phyloP scores from a whole-genome alignment of 176 grass and related monocot genomes.

The Carex pumila region DNA sequence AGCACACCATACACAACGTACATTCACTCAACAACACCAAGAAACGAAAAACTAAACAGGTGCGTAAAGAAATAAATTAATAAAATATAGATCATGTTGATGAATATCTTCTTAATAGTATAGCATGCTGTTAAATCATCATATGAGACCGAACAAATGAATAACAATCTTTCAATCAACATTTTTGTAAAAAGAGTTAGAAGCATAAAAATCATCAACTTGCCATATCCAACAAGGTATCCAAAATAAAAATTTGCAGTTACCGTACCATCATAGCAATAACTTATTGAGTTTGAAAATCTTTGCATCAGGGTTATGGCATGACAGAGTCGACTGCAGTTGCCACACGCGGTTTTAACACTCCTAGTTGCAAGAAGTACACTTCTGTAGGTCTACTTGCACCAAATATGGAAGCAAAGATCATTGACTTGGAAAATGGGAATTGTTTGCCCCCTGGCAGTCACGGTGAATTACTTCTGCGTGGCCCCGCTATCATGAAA shows the following conservation, averaged over 20 bases:
- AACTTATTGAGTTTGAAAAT: background rate
- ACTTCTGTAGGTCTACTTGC: slow-evolving; percentile 78
- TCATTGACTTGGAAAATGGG: slow-evolving; percentile 53
- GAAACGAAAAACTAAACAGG: background rate
- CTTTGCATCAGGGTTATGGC: slow-evolving; percentile 67
- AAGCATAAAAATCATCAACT: background rate
- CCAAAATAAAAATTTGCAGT: background rate
- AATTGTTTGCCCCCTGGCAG: slow-evolving; percentile 54
- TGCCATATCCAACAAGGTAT: background rate
- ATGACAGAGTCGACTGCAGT: slow-evolving; percentile 92
- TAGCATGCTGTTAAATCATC: background rate
- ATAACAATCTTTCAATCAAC: background rate
- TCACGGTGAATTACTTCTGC: slow-evolving; percentile 66
- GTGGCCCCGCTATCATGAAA: slow-evolving; percentile 85
- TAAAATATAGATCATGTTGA: too few species aligned
- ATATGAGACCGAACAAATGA: background rate
- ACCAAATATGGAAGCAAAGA: slow-evolving; percentile 76
- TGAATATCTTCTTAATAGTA: background rate
- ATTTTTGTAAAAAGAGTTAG: background rate
- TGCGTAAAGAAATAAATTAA: background rate
- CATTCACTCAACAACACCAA: background rate
- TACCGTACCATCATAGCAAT: background rate
- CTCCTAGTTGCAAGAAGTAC: slow-evolving; percentile 44
- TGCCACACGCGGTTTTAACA: slow-evolving; percentile 82
- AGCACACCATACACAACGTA: background rate